These are phyloP conservation scores for Ogataea dorogensis DNA, from an alignment of 805 yeast species.

Conservation along the genomic window DNA sequence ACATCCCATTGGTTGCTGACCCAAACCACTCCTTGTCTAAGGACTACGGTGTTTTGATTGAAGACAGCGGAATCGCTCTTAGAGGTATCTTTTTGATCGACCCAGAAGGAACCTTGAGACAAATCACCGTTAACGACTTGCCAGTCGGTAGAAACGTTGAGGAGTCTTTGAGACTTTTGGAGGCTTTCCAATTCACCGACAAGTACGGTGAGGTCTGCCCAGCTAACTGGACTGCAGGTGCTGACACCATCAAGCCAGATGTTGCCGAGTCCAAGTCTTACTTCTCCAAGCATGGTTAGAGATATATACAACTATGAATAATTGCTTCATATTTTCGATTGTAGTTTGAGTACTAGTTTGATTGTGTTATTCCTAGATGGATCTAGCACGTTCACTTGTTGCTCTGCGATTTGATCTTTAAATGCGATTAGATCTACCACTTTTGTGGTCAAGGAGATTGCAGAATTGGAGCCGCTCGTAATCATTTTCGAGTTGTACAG, in stretches of 20 bases:
- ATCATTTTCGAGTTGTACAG: conserved; percentile 28
- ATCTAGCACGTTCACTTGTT: conserved; percentile 22
- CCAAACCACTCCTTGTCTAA: conserved; percentile 91
- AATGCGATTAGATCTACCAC: conserved; percentile 20
- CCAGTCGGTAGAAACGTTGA: conserved; percentile 99
- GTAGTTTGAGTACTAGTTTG: conserved; percentile 7
- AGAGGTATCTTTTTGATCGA: conserved; percentile 98
- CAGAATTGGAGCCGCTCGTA: too few relatives aligned
- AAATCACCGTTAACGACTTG: conserved; percentile 95
- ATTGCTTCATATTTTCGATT: too few relatives aligned
- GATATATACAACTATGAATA: neutral
- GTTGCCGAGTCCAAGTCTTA: conserved; percentile 76
- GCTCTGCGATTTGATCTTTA: conserved; percentile 8
- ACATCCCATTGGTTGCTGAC: conserved; percentile 94
- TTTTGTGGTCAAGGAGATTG: too few relatives aligned
- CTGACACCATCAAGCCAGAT: conserved; percentile 86
- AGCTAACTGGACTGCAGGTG: conserved; percentile 98
- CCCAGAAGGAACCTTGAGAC: conserved; percentile 93
- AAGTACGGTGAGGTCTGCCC: conserved; percentile 99
- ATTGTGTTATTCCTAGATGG: conserved; percentile 5
- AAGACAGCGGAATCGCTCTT: conserved; percentile 94
- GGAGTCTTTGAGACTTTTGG: conserved; percentile 95
- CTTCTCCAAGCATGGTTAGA: conserved; percentile 51
- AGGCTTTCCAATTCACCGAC: conserved; percentile 99
- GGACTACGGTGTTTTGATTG: conserved; percentile 96